Evolutionary conservation across 495 filamentous ascomycete species (phyloP).

Genomic region (Jackrogersella minutella): DNA sequence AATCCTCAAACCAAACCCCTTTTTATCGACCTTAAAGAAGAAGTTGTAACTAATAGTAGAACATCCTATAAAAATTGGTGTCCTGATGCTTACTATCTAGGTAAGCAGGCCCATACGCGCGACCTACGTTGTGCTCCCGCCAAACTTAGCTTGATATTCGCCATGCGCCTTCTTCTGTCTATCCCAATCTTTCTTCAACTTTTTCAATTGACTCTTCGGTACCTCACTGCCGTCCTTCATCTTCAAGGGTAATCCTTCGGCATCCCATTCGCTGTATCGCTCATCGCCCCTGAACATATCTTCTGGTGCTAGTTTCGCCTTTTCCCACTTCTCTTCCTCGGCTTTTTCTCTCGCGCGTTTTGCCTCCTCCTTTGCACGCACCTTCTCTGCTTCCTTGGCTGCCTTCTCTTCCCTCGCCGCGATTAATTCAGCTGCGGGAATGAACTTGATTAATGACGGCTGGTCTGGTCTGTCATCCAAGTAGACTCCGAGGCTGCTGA

Average conservation of each 20-base stretch:
- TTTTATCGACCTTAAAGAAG: background rate
- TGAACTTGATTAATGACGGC: constrained; percentile 84
- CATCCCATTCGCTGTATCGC: constrained; percentile 83
- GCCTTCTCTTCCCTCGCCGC: constrained; percentile 77
- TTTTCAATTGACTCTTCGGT: constrained; percentile 81
- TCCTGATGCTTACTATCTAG: constrained; percentile 1
- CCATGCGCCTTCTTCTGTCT: constrained; percentile 89
- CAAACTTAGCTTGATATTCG: constrained; percentile 60
- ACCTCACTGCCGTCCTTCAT: constrained; percentile 80
- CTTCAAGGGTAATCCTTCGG: constrained; percentile 81
- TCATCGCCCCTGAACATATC: constrained; percentile 78
- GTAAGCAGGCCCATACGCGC: background rate
- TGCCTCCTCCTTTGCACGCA: constrained; percentile 66
- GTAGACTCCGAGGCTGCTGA: constrained; percentile 82
- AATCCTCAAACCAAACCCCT: background rate
- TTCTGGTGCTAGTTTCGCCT: constrained; percentile 71
- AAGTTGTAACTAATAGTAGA: constrained; percentile 14
- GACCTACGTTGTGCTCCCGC: constrained; percentile 32
- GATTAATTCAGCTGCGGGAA: constrained; percentile 72
- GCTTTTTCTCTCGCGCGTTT: constrained; percentile 64
- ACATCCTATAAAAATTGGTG: constrained; percentile 19
- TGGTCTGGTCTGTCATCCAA: constrained; percentile 79
- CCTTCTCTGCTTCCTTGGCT: constrained; percentile 61
- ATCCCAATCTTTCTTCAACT: constrained; percentile 91
- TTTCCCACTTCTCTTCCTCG: constrained; percentile 65